Evolutionary conservation across 2,329 filamentous ascomycete genomes (phyloP), one percentile per base, ranked within the genome.

Genomic region (Basipetospora chlamydospora): DNA sequence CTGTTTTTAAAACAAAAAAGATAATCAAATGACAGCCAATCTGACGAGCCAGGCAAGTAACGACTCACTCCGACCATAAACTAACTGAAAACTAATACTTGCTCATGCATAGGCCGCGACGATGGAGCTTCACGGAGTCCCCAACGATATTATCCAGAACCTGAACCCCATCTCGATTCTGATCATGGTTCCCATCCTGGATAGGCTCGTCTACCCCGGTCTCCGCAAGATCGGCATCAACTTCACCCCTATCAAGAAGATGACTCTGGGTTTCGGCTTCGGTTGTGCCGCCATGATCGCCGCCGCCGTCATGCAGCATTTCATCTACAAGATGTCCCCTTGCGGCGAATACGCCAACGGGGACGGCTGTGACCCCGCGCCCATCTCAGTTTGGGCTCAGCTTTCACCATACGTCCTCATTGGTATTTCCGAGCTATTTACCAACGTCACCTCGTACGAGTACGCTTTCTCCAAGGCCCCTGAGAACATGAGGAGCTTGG

Each of bases 381-480:
- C 65, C 22, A 77, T 85, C 61, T 79, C 73, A 46, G 77, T 84
- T 32, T 74, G 69, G 68, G 63, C 63, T 23, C 22, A 23, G 22
- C 11, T 11, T 6, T 23, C 8, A 11, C 29, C 17, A 12, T 67
- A 68, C 49, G 58, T 68, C 43, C 47, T 71, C 18, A 62, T 66
- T 18, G 66, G 65, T 42, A 49, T 69, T 4, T 61, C 66, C 7
- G 67, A 71, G 54, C 66, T 70, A 37, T 63, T 70, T 45, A 61
- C 66, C 43, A 67, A 67, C 47, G 64, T 70, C 40, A 68, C 67
- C 12, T 75, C 74, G 2, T 72, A 80, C 44, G 80, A 85, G 52
- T 84, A 83, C 44, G 81, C 81, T 23, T 86, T 76, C 60, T 77
- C 76, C 52, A 83, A 84, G 57, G 79, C 80, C 0, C 81, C 81